phyloP scores from a whole-genome alignment of 2,329 filamentous ascomycete species.

The Tolypocladium tropicale region DNA sequence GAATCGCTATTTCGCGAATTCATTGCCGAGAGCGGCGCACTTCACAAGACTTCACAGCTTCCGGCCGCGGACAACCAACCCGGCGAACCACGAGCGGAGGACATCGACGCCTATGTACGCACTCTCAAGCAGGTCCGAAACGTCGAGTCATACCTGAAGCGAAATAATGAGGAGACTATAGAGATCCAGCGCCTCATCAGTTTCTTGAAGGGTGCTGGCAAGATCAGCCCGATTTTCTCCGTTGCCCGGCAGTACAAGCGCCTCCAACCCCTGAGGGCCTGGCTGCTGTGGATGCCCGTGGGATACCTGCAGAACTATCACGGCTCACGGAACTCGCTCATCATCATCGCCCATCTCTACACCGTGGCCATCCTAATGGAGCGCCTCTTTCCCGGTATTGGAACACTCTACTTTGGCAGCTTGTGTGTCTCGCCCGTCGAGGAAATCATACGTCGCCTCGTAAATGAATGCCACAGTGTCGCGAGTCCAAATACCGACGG shows the following conservation, averaged over 20 bases:
- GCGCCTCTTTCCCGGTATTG: constrained; percentile 83
- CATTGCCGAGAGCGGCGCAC: constrained; percentile 68
- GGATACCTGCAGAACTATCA: constrained; percentile 68
- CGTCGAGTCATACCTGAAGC: constrained; percentile 57
- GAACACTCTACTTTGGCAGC: constrained; percentile 78
- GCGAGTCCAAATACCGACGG: constrained; percentile 35
- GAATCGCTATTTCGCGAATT: constrained; percentile 79
- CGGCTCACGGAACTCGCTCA: constrained; percentile 64
- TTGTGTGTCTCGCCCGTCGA: constrained; percentile 74
- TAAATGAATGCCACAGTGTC: constrained; percentile 57
- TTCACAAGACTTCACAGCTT: constrained; percentile 42
- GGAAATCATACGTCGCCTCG: constrained; percentile 69
- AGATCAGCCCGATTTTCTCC: constrained; percentile 57
- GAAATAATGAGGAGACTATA: constrained; percentile 58
- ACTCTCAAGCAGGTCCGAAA: constrained; percentile 57
- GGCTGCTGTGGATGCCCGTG: constrained; percentile 94
- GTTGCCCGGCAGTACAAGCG: constrained; percentile 83
- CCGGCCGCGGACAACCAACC: constrained; percentile 53
- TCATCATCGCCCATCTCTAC: constrained; percentile 86
- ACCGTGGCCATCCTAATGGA: constrained; percentile 80
- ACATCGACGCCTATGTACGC: constrained; percentile 56
- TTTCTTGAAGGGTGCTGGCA: constrained; percentile 62
- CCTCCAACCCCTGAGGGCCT: constrained; percentile 76
- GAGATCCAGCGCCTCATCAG: constrained; percentile 59
- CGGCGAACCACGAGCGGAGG: constrained; percentile 56